phyloP scores from a whole-genome alignment of 2,329 filamentous ascomycete genomes.

The Camillea tinctor region DNA sequence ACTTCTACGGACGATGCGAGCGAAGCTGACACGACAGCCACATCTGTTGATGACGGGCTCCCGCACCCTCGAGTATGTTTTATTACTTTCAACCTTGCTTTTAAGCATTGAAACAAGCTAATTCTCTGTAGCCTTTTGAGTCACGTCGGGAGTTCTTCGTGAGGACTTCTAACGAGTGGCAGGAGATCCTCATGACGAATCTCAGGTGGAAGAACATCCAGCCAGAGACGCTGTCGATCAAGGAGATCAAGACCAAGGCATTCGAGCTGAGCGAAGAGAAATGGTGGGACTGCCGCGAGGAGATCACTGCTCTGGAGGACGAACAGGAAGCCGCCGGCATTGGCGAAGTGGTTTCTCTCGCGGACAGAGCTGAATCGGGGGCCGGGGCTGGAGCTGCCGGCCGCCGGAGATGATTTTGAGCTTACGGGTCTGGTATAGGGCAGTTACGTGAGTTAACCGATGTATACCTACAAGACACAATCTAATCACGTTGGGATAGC shows the following conservation, averaged over 20 bases:
- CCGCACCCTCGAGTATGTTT: conserved; percentile 63
- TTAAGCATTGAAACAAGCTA: too few relatives aligned
- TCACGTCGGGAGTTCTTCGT: conserved; percentile 88
- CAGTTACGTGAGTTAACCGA: not conserved
- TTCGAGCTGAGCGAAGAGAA: conserved; percentile 93
- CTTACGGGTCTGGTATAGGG: conserved; percentile 1
- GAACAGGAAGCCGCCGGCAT: conserved; percentile 96
- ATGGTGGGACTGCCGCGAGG: conserved; percentile 98
- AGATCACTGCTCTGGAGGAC: conserved; percentile 87
- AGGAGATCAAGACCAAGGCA: conserved; percentile 88
- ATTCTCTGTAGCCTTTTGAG: conserved; percentile 72
- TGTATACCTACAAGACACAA: too few relatives aligned
- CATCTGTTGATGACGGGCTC: conserved; percentile 68
- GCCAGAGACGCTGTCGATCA: conserved; percentile 69
- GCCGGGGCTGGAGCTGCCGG: conserved; percentile 47
- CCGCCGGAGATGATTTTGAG: conserved; percentile 26
- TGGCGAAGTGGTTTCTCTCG: conserved; percentile 86
- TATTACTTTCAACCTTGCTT: too few relatives aligned
- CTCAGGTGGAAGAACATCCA: conserved; percentile 67
- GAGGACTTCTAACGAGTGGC: conserved; percentile 86
- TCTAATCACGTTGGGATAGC: too few relatives aligned
- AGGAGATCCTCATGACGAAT: conserved; percentile 77
- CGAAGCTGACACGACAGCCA: conserved; percentile 43
- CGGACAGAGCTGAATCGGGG: conserved; percentile 63
- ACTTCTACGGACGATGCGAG: conserved; percentile 45